phyloP scores from a whole-genome alignment of 2,329 filamentous ascomycete species.

The Aspergillus sp. region DNA sequence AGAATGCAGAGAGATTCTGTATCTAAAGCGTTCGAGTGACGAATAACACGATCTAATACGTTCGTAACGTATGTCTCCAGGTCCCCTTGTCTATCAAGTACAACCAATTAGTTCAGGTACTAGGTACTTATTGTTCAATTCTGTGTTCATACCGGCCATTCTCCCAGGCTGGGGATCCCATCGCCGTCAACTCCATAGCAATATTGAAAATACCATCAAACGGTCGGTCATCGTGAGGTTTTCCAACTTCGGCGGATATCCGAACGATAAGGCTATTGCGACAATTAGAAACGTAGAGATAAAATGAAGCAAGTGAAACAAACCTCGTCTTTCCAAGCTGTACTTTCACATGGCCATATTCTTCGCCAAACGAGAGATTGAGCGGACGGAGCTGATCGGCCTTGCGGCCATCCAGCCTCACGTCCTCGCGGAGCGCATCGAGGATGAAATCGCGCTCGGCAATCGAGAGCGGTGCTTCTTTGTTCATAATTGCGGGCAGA shows the following conservation, averaged over 20 bases:
- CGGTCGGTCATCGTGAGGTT: slow-evolving; percentile 81
- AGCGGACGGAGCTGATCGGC: slow-evolving; percentile 78
- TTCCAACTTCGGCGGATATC: slow-evolving; percentile 83
- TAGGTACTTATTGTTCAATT: not conserved
- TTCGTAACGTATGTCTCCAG: slow-evolving; percentile 83
- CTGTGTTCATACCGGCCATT: slow-evolving; percentile 61
- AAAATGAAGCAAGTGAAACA: slow-evolving; percentile 12
- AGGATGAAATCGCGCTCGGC: slow-evolving; percentile 85
- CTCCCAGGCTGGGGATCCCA: slow-evolving; percentile 89
- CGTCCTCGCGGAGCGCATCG: slow-evolving; percentile 75
- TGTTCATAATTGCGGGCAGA: slow-evolving; percentile 66
- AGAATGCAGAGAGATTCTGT: slow-evolving; percentile 94
- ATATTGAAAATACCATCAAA: slow-evolving; percentile 97
- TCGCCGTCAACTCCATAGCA: slow-evolving; percentile 83
- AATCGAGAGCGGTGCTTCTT: slow-evolving; percentile 84
- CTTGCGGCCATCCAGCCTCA: slow-evolving; percentile 79
- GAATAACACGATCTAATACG: slow-evolving; percentile 89
- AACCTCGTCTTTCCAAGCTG: slow-evolving; percentile 87
- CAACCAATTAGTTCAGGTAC: not conserved
- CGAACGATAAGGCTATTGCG: slow-evolving; percentile 58
- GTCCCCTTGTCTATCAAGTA: slow-evolving; percentile 64
- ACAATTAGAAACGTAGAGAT: not conserved
- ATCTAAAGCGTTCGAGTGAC: slow-evolving; percentile 86
- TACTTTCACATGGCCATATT: slow-evolving; percentile 87
- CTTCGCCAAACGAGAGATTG: slow-evolving; percentile 79